Conservation (phyloP, 441 rosid species). For the Erodium trifolium region DNA sequence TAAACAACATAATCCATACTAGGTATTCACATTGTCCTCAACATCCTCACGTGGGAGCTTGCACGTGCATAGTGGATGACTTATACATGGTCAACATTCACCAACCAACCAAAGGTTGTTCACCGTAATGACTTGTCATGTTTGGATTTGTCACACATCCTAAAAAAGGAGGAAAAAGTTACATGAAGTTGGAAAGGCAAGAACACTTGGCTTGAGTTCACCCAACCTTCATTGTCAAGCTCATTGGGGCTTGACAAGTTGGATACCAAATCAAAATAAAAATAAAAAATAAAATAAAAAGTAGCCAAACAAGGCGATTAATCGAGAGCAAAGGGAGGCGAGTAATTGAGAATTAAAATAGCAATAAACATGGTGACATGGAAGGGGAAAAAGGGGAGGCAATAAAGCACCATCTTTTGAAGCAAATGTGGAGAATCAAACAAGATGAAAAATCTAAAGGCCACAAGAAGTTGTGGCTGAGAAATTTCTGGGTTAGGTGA, state of each 20-base stretch:
- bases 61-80: too few species aligned
- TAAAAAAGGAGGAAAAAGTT: not conserved
- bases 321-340: conserved; percentile 3
- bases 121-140: too few species aligned
- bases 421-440: conserved; percentile 45
- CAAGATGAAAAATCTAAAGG: conserved; percentile 40
- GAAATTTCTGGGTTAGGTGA: conserved; percentile 27
- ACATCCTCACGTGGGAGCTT: too few species aligned
- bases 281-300: too few species aligned
- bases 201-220: not conserved
- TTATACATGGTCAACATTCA: too few species aligned
- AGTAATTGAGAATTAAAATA: not conserved
- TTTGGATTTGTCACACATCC: not conserved
- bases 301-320: too few species aligned
- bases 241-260: not conserved
- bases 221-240: not conserved
- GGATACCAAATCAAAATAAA: not conserved
- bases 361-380: conserved; percentile 17
- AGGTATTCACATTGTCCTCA: too few species aligned
- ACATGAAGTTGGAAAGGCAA: not conserved
- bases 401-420: conserved; percentile 28
- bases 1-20: too few species aligned
- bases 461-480: conserved; percentile 68
- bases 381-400: conserved; percentile 13
- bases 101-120: not conserved